Evolutionary conservation across 441 rosid species (phyloP), one percentile per base, ranked within the genome.

Genomic region (Kokia cookei): DNA sequence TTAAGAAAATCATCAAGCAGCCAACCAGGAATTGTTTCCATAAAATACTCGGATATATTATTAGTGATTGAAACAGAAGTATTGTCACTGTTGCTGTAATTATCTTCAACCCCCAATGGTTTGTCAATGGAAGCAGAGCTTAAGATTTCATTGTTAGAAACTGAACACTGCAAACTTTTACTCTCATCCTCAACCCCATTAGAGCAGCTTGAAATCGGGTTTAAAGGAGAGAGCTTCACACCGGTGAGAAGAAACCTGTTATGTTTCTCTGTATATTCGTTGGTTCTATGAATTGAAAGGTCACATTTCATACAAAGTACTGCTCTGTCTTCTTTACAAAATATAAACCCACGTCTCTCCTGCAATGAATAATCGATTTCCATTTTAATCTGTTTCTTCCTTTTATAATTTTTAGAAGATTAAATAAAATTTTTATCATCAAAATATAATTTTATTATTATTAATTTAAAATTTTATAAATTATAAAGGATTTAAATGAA

Each of bases 271-370:
- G 92, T 87, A 70, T 84, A 87, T 35, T 91, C 97, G 65, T 86
- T 95, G 54, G 89, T 86, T 79, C 69, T 73, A 64, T 93, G 99
- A 71, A 93, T 86, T 17, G 89, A 81, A 59, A 87, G 35, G 84
- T 95, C 99, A 81, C 99, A 95, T 75, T 90, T 93, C 79, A 87
- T 82, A 87, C 99, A 95, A 4, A 95, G 87, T 77, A 92, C 89
- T 5, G 98, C 95, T 79, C 97, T 89, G 69, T 95, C 97, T 84
- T 93, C 91, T 83, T 82, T 87, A 77, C 99, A 95, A 75, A 95
- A 95, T 19, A 95, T 78, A 68, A 88, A 78, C 1, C 92, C 99
- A 32, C 91, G 80, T 76, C 90, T 87, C 77, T 91, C 94, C 98
- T 96, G 84, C 22, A 53, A 53, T 9, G n/a, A 5, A 14, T n/a